Percentiles rank a stretch among this genome's conserved stretches.
Evolutionary conservation across 352 stramenopile genomes (phyloP).

Genomic region (Thalassiosira livingstoniorum): DNA sequence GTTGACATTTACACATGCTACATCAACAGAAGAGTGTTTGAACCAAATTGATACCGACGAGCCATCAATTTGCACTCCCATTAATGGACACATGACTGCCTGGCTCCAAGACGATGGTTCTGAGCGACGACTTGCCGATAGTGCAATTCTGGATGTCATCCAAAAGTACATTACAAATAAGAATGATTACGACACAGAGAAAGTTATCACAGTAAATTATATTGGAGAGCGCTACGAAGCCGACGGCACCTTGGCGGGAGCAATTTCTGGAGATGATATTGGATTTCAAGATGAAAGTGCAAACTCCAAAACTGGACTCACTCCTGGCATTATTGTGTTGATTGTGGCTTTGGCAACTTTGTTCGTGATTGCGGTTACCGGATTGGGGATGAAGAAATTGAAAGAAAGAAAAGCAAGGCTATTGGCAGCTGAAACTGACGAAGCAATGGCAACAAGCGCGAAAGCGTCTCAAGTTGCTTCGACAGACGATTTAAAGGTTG

Average conservation of each 20-base stretch:
- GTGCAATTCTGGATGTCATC: constrained; percentile 16
- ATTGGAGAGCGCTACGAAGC: constrained; percentile 17
- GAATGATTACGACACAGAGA: neutral
- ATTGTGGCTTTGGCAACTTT: neutral
- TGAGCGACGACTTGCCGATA: neutral
- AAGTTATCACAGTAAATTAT: constrained; percentile 13
- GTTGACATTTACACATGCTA: too few species aligned
- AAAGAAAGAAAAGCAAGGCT: neutral
- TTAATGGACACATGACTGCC: constrained; percentile 31
- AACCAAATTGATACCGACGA: constrained; percentile 1
- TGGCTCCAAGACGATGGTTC: constrained; percentile 3
- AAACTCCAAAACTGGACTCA: neutral
- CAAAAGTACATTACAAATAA: constrained; percentile 22
- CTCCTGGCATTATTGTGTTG: neutral
- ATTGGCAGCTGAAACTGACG: neutral
- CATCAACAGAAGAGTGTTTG: constrained; percentile 12
- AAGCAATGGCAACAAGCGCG: neutral
- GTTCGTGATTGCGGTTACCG: neutral
- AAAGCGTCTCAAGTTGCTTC: neutral
- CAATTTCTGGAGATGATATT: neutral
- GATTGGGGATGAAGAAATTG: neutral
- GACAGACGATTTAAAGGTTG: constrained; percentile 6
- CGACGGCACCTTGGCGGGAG: neutral
- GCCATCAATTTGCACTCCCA: constrained; percentile 19
- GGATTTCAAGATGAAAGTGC: neutral